phyloP scores from a whole-genome alignment of 306 rosid genomes.

The Castanea crenata region DNA sequence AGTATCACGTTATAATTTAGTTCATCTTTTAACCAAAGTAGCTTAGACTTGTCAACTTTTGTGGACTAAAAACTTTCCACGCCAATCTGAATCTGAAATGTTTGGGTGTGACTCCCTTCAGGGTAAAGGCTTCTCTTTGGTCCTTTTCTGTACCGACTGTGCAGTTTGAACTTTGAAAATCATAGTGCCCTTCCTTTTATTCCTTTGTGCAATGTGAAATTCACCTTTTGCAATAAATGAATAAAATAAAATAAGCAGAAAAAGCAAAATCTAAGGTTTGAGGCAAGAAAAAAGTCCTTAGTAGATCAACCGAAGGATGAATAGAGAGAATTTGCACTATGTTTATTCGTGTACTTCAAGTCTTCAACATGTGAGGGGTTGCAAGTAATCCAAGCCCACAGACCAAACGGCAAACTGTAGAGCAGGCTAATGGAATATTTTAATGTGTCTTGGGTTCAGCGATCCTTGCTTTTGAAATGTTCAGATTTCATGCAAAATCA shows the following conservation, averaged over 20 bases:
- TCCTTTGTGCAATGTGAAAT: background rate
- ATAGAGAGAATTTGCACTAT: background rate
- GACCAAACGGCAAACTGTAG: slow-evolving; percentile 4
- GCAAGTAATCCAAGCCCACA: slow-evolving; percentile 21
- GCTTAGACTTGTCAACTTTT: background rate
- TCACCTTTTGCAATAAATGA: background rate
- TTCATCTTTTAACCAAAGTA: background rate
- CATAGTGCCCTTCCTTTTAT: background rate
- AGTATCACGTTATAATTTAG: background rate
- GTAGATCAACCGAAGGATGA: background rate
- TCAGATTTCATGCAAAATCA: background rate
- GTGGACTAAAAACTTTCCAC: background rate
- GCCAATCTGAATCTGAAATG: background rate
- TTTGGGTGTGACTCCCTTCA: background rate
- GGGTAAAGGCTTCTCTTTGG: background rate
- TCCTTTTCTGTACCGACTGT: background rate
- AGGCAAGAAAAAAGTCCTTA: background rate
- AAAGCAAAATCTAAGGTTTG: background rate
- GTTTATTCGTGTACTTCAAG: background rate
- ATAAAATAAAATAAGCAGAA: background rate
- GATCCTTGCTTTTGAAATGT: background rate
- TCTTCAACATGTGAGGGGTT: slow-evolving; percentile 21
- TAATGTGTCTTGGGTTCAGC: background rate
- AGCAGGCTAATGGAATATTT: background rate
- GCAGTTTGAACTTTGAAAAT: background rate